Percentiles rank a stretch among this genome's conserved stretches.
Conservation (phyloP, 2,329 filamentous ascomycete species). For the Hawksworthiomyces lignivorus region DNA sequence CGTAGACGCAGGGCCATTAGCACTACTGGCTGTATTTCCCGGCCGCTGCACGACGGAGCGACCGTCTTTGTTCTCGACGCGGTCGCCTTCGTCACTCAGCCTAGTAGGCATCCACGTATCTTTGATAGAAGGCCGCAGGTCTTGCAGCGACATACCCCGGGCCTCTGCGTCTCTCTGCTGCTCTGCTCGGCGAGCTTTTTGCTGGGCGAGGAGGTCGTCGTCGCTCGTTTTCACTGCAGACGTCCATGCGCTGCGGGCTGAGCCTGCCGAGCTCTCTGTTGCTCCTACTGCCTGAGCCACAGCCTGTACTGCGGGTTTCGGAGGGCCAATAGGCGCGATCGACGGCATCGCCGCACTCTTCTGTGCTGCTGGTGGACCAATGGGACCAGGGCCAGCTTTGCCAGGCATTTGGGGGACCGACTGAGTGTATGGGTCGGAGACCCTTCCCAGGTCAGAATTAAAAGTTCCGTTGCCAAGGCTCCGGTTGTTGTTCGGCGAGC, state of each 20-base stretch:
- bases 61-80: conserved; percentile 22
- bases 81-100: conserved; percentile 27
- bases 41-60: conserved; percentile 20
- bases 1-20: conserved; percentile 16
- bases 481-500: conserved; percentile 61
- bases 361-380: conserved; percentile 26
- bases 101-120: conserved; percentile 46
- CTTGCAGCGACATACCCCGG: conserved; percentile 35
- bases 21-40: conserved; percentile 7
- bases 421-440: conserved; percentile 31
- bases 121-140: conserved; percentile 40
- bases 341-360: conserved; percentile 18
- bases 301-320: conserved; percentile 12
- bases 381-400: conserved; percentile 35
- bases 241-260: conserved; percentile 26
- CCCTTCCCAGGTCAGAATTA: conserved; percentile 49
- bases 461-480: conserved; percentile 75
- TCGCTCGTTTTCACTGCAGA: conserved; percentile 38
- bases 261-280: neutral
- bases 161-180: conserved; percentile 37
- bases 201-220: conserved; percentile 32
- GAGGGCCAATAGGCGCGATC: conserved; percentile 30
- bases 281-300: neutral
- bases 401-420: conserved; percentile 24
- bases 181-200: conserved; percentile 31